Evolutionary conservation across 371 early-diverging fungal species (phyloP).

Genomic region (Mucor sp.): DNA sequence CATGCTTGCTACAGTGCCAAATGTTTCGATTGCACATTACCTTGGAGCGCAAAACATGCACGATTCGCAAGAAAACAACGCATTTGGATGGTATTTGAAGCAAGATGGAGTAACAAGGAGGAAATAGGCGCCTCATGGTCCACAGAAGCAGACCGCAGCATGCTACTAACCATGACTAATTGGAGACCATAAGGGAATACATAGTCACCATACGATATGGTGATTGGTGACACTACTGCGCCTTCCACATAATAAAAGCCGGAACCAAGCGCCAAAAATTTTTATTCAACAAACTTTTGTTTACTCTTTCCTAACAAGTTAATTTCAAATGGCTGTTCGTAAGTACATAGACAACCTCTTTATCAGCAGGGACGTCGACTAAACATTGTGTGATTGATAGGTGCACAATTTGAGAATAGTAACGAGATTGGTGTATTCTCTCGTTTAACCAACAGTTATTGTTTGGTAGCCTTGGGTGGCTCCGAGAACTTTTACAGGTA

Average conservation of each 20-base stretch:
- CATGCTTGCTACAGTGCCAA: not conserved
- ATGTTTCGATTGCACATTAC: not conserved
- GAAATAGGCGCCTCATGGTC: not conserved
- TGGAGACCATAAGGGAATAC: not conserved
- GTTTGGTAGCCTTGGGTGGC: constrained; percentile 97
- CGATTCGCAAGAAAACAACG: not conserved
- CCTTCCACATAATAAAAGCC: not conserved
- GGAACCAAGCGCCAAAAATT: constrained; percentile 6
- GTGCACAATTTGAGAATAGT: constrained; percentile 98
- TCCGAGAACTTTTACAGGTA: constrained; percentile 98
- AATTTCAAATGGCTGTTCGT: constrained; percentile 42
- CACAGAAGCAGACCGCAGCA: not conserved
- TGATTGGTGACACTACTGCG: constrained; percentile 12
- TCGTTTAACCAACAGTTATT: constrained; percentile 98
- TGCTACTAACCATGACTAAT: not conserved
- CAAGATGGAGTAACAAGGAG: not conserved
- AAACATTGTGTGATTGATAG: not conserved
- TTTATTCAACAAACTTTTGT: constrained; percentile 8
- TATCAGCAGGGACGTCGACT: not conserved
- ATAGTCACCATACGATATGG: not conserved
- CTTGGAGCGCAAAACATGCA: not conserved
- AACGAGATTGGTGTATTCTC: constrained; percentile 99
- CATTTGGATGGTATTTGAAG: not conserved
- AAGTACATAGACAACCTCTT: constrained; percentile 15
- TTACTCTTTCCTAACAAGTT: constrained; percentile 6